These are phyloP conservation scores for Acorus gramineus DNA, from an alignment of 106 monocot species.

Conservation along the genomic window DNA sequence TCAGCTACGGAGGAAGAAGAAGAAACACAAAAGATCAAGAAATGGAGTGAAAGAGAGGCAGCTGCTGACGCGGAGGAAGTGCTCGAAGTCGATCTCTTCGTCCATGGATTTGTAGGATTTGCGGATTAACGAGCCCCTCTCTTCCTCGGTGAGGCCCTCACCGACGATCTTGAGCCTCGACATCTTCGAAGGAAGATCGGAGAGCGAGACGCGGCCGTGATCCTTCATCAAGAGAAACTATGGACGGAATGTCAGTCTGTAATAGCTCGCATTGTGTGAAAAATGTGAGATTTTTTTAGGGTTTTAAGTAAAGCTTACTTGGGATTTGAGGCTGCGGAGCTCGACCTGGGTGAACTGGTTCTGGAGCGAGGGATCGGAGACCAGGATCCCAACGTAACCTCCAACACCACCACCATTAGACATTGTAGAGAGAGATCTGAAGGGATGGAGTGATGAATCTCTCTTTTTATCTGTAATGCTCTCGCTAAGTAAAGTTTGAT, in stretches of 20 bases:
- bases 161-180: constrained; percentile 39
- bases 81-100: constrained; percentile 55
- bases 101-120: constrained; percentile 27
- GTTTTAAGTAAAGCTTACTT: constrained; percentile 11
- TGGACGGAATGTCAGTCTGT: not conserved
- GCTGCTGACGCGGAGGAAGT: constrained; percentile 50
- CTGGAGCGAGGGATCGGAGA: constrained; percentile 66
- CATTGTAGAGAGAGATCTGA: not conserved
- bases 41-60: not conserved
- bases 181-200: constrained; percentile 39
- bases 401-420: constrained; percentile 16
- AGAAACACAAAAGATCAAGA: not conserved
- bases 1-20: not conserved
- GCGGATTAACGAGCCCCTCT: constrained; percentile 19
- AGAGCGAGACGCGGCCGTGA: constrained; percentile 10
- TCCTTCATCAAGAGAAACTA: constrained; percentile 37
- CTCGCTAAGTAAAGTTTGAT: no score
- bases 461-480: no score
- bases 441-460: no score
- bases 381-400: constrained; percentile 44
- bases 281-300: no score
- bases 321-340: constrained; percentile 48
- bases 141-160: constrained; percentile 30
- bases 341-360: constrained; percentile 71
- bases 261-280: no score